These are phyloP conservation scores for Metschnikowia cubensis DNA, from an alignment of 805 yeast species.

Conservation along the genomic window DNA sequence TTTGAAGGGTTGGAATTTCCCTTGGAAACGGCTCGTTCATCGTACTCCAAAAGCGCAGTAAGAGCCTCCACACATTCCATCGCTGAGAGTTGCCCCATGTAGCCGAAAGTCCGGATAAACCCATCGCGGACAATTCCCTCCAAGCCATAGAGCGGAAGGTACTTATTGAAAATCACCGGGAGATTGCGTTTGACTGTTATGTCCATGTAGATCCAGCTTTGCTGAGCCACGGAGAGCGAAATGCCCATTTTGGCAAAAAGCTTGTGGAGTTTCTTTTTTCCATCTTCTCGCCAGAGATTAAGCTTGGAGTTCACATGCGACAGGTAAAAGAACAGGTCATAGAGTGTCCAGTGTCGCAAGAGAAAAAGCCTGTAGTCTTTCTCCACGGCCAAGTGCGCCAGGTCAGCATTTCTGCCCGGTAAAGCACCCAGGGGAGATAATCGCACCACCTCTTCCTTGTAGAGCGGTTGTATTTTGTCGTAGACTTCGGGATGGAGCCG, in stretches of 20 bases:
- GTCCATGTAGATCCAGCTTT: constrained; percentile 90
- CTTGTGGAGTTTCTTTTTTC: constrained; percentile 79
- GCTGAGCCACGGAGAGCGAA: constrained; percentile 81
- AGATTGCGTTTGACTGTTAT: constrained; percentile 70
- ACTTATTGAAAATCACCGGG: constrained; percentile 62
- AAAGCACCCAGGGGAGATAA: constrained; percentile 40
- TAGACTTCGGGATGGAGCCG: constrained; percentile 71
- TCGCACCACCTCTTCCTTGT: constrained; percentile 80
- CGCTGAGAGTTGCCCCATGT: constrained; percentile 81
- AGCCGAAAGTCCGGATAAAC: constrained; percentile 82
- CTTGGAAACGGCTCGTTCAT: constrained; percentile 19
- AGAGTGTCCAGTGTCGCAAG: constrained; percentile 88
- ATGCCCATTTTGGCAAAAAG: constrained; percentile 97
- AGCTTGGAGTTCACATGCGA: constrained; percentile 85
- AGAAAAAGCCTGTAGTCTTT: constrained; percentile 83
- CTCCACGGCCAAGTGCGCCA: constrained; percentile 57
- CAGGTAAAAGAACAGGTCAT: constrained; percentile 88
- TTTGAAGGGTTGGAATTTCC: constrained; percentile 17
- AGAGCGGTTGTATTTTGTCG: constrained; percentile 63
- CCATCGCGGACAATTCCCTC: constrained; percentile 84
- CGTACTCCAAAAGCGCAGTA: constrained; percentile 69
- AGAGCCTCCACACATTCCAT: constrained; percentile 90
- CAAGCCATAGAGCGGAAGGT: constrained; percentile 71
- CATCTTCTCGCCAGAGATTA: constrained; percentile 87
- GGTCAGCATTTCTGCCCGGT: constrained; percentile 35